Conservation (phyloP, 306 rosid genomes). For the Acmispon strigosus region DNA sequence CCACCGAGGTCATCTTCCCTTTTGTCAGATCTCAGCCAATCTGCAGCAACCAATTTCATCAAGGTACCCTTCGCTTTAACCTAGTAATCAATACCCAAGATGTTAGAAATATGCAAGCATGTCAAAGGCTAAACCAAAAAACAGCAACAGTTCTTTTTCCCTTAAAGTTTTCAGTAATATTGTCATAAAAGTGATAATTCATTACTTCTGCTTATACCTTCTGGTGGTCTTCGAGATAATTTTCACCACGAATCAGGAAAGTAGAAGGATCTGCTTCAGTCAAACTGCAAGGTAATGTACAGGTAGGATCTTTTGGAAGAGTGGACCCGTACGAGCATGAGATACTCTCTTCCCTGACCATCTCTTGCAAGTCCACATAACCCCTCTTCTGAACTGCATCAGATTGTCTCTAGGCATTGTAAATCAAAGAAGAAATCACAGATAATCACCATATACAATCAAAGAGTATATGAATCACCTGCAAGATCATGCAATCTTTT, state of each 20-base stretch:
- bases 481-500: conserved; percentile 79
- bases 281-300: conserved; percentile 71
- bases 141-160: neutral
- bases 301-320: conserved; percentile 72
- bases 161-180: neutral
- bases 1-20: conserved; percentile 89
- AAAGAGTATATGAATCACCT: conserved; percentile 46
- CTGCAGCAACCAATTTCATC: conserved; percentile 96
- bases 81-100: conserved; percentile 35
- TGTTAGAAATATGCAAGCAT: neutral
- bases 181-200: neutral
- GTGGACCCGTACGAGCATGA: conserved; percentile 68
- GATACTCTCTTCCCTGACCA: conserved; percentile 51
- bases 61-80: conserved; percentile 73
- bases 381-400: conserved; percentile 87
- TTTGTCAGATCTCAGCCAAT: conserved; percentile 80
- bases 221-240: conserved; percentile 54
- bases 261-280: conserved; percentile 76
- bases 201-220: conserved; percentile 49
- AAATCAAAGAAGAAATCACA: conserved; percentile 22
- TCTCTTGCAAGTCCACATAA: conserved; percentile 61
- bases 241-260: conserved; percentile 82
- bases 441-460: conserved; percentile 13
- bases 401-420: conserved; percentile 14
- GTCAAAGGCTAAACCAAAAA: conserved; percentile 3